Percentiles rank a stretch among this genome's conserved stretches.
These are phyloP conservation scores for Ganoderma leucocontextum DNA, from an alignment of 1,284 basidiomycete species.

Conservation along the genomic window DNA sequence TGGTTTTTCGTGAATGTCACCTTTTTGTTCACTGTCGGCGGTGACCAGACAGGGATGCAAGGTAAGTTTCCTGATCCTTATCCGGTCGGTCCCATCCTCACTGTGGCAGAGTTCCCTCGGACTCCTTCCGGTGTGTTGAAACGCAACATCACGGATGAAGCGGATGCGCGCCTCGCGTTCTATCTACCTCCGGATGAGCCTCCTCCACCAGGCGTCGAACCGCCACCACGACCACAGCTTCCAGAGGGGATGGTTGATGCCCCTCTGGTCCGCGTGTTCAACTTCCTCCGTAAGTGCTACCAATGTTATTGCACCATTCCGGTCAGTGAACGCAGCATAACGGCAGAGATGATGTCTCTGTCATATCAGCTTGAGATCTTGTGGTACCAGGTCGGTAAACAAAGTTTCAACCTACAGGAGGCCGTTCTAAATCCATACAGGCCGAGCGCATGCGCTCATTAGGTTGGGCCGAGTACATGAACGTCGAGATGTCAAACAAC, in stretches of 20 bases:
- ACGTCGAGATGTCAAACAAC: slow-evolving; percentile 68
- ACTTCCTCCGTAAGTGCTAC: slow-evolving; percentile 75
- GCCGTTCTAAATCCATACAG: slow-evolving; percentile 43
- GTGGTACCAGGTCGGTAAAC: slow-evolving; percentile 72
- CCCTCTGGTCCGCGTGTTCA: slow-evolving; percentile 81
- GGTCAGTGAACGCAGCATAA: background rate
- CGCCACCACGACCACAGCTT: slow-evolving; percentile 60
- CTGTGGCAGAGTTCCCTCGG: slow-evolving; percentile 69
- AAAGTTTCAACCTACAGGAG: no score
- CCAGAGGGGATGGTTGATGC: slow-evolving; percentile 71
- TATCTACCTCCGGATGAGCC: slow-evolving; percentile 59
- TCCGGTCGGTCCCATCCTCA: slow-evolving; percentile 8
- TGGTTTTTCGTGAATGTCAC: slow-evolving; percentile 87
- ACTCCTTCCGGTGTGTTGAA: slow-evolving; percentile 70
- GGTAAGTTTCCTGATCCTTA: slow-evolving; percentile 47
- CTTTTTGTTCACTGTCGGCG: slow-evolving; percentile 76
- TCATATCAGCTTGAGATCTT: slow-evolving; percentile 87
- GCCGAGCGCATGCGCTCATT: slow-evolving; percentile 76
- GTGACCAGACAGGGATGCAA: slow-evolving; percentile 74
- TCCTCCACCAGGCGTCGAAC: slow-evolving; percentile 52
- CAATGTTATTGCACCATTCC: background rate
- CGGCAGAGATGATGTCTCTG: slow-evolving; percentile 82
- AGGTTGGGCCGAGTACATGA: slow-evolving; percentile 79
- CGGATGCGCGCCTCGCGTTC: slow-evolving; percentile 67
- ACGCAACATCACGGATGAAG: slow-evolving; percentile 75